Percentiles rank a stretch among this genome's conserved stretches.
These are phyloP conservation scores for Dipteronia dyeriana DNA, from an alignment of 345 rosid genomes.

Conservation along the genomic window DNA sequence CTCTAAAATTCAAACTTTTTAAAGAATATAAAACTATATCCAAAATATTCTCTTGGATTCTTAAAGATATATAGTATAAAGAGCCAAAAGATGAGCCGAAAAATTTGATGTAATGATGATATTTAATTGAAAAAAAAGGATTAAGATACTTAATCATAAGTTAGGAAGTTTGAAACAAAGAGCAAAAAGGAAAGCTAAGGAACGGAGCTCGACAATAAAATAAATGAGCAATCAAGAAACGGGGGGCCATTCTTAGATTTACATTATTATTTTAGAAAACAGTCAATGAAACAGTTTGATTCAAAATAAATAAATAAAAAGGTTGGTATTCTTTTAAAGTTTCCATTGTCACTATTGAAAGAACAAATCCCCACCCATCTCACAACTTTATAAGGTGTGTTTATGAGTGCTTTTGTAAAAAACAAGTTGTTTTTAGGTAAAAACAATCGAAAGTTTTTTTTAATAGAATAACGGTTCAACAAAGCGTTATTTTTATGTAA, in stretches of 20 bases:
- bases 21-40: conserved; percentile 27
- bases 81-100: conserved; percentile 16
- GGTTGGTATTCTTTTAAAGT: conserved; percentile 15
- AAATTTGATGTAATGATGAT: conserved; percentile 40
- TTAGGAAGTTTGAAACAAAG: conserved; percentile 44
- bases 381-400: conserved; percentile 5
- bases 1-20: conserved; percentile 18
- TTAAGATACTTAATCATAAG: conserved; percentile 34
- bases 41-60: conserved; percentile 47
- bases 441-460: neutral
- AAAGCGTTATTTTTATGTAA: too few relatives aligned
- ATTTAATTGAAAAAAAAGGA: conserved; percentile 30
- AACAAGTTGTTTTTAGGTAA: neutral
- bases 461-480: too few relatives aligned
- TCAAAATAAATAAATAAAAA: conserved; percentile 20
- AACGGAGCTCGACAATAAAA: conserved; percentile 32
- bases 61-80: conserved; percentile 36
- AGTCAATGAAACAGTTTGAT: conserved; percentile 42
- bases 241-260: conserved; percentile 17
- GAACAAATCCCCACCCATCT: conserved; percentile 10
- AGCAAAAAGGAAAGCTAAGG: conserved; percentile 32
- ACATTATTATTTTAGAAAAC: conserved; percentile 24
- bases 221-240: too few relatives aligned
- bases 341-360: conserved; percentile 20
- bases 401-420: neutral